Evolutionary conservation across 768 basidiomycete genomes (phyloP).

Genomic region (Mycena maculata): DNA sequence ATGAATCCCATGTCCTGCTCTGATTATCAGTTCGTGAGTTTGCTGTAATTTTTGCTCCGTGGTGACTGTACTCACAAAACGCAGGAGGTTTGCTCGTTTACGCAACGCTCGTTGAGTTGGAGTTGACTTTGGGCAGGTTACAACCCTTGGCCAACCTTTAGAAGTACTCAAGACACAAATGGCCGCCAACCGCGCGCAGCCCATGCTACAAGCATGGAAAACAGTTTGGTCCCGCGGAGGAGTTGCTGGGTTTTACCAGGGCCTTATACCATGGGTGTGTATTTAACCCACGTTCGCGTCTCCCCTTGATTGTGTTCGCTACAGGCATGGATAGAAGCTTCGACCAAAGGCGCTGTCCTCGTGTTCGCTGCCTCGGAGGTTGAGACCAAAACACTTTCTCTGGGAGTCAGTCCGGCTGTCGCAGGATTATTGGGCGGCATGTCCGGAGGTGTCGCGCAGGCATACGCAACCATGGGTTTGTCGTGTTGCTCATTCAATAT

Average conservation of each 20-base stretch:
- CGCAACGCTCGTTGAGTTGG: constrained; percentile 10
- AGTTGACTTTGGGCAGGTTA: constrained; percentile 69
- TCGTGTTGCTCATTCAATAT: constrained; percentile 33
- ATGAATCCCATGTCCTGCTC: constrained; percentile 8
- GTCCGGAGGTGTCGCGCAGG: constrained; percentile 97
- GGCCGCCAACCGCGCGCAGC: constrained; percentile 95
- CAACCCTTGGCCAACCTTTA: constrained; percentile 96
- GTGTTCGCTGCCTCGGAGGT: constrained; percentile 97
- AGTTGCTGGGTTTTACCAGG: constrained; percentile 92
- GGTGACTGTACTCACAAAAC: constrained; percentile 19
- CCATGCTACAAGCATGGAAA: constrained; percentile 86
- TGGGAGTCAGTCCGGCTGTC: constrained; percentile 82
- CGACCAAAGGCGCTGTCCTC: constrained; percentile 96
- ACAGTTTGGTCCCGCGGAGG: constrained; percentile 95
- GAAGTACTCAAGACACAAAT: constrained; percentile 99
- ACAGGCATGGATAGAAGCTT: constrained; percentile 99
- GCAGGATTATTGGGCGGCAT: constrained; percentile 96
- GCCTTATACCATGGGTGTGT: constrained; percentile 95
- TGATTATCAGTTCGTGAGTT: constrained; percentile 50
- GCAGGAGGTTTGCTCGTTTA: constrained; percentile 31
- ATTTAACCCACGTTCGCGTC: background rate
- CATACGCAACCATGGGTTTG: constrained; percentile 99
- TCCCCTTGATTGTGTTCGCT: constrained; percentile 16
- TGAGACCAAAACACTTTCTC: constrained; percentile 70
- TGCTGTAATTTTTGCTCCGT: background rate